Conservation (phyloP, 768 basidiomycete genomes). For the Serendipita sp. region DNA sequence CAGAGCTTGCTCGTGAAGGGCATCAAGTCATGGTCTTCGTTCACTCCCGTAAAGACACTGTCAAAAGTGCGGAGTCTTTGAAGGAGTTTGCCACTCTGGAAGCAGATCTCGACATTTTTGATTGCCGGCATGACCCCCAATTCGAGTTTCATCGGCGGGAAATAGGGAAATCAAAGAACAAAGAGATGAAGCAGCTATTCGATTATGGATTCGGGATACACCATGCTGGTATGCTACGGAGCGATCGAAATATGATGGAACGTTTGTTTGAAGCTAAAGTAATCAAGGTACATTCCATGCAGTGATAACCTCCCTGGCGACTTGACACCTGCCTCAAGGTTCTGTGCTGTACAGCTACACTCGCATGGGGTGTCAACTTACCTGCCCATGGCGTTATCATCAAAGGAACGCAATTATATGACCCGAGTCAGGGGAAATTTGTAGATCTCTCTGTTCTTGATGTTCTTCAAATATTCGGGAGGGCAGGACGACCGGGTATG, state of each 20-base stretch:
- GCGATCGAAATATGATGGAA: constrained; percentile 91
- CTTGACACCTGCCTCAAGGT: constrained; percentile 37
- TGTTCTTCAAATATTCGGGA: constrained; percentile 93
- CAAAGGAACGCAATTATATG: constrained; percentile 95
- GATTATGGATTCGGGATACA: constrained; percentile 91
- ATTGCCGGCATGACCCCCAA: constrained; percentile 63
- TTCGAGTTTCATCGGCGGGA: constrained; percentile 60
- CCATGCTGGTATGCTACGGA: constrained; percentile 93
- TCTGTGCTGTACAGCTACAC: constrained; percentile 90
- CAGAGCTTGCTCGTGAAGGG: constrained; percentile 70
- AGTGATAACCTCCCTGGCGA: neutral
- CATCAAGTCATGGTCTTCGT: constrained; percentile 99
- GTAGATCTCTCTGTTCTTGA: constrained; percentile 88
- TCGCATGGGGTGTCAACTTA: constrained; percentile 98
- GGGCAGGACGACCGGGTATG: constrained; percentile 76
- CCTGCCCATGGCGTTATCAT: constrained; percentile 96
- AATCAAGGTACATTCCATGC: constrained; percentile 57
- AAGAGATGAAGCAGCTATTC: constrained; percentile 92
- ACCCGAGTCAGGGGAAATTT: constrained; percentile 77
- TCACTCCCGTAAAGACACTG: constrained; percentile 94
- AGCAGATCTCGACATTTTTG: constrained; percentile 61
- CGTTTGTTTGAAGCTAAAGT: constrained; percentile 77
- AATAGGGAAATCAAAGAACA: constrained; percentile 71
- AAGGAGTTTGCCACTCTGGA: constrained; percentile 61
- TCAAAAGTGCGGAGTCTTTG: constrained; percentile 71